phyloP scores from a whole-genome alignment of 2,329 filamentous ascomycete species.

The Tolypocladium paradoxum region DNA sequence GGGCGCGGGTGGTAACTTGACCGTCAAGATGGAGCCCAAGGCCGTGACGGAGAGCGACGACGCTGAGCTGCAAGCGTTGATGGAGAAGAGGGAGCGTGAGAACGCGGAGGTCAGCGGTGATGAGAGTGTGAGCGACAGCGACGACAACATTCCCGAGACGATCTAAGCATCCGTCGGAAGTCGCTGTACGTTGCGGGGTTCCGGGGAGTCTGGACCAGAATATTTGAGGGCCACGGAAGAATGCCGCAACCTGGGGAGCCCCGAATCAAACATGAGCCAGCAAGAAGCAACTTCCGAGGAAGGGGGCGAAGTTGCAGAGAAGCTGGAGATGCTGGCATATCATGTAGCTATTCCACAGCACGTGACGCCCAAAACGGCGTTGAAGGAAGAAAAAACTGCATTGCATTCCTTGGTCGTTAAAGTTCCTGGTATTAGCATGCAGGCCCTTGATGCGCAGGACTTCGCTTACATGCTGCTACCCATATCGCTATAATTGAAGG shows the following conservation, averaged over 20 bases:
- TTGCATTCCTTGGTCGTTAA: neutral
- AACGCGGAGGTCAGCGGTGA: conserved; percentile 97
- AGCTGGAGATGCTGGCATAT: neutral
- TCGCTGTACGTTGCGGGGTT: neutral
- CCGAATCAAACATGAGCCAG: neutral
- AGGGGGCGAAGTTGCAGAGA: neutral
- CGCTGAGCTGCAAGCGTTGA: conserved; percentile 89
- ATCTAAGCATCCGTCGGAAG: conserved; percentile 15
- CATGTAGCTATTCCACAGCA: conserved; percentile 1
- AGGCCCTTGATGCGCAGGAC: neutral
- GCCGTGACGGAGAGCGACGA: conserved; percentile 98
- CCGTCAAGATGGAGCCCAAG: conserved; percentile 98
- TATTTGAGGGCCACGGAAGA: neutral
- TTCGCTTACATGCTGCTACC: neutral
- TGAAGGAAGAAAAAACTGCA: neutral
- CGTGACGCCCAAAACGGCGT: conserved; percentile 3
- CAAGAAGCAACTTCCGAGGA: neutral
- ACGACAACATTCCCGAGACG: conserved; percentile 56
- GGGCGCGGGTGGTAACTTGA: conserved; percentile 64
- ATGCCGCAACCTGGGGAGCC: neutral
- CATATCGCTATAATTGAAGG: neutral
- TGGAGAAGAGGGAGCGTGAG: conserved; percentile 98
- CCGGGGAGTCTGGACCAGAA: neutral
- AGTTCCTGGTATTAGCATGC: neutral
- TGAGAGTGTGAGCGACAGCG: conserved; percentile 90